Evolutionary conservation across 1,139 yeast species (phyloP), one percentile per base, ranked within the genome.

Genomic region (Sugiyamaella castrensis): DNA sequence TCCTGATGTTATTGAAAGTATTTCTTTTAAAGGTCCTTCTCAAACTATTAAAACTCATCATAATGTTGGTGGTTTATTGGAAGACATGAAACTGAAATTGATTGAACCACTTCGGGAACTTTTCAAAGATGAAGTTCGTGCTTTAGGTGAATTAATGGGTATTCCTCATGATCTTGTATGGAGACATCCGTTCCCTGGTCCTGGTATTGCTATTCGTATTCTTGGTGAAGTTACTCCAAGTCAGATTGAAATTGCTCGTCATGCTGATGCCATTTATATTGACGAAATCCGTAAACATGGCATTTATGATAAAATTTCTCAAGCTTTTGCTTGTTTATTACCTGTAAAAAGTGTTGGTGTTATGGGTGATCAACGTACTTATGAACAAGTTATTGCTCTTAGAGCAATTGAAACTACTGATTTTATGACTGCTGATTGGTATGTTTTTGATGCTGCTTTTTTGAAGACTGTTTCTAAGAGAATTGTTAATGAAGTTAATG

Each of bases 161-260:
- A 94, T 92, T 63, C 95, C 98, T 41, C 94, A 88, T 66, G 98
- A 92, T 62, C 80, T 92, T 63, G 98, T 92, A 59, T 91, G 98
- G 98, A 87, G 99, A 79, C 99, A 92, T 69, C 99, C 99, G 52
- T 92, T 92, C 96, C 99, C 99, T 65, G 99, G 99, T 68, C 99
- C 99, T 69, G 99, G 99, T 75, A 87, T 92, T 67, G 98, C 98
- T 60, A 94, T 92, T 69, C 84, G 99, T 74, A 95, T 92, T 52
- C 77, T 92, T 52, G 99, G 99, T 61, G 98, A 91, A 74, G 97
- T 92, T 57, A 87, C 96, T 54, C 85, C 82, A 60, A 83, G 77
- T 57, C 98, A 92, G 75, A 92, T 92, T 52, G 89, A 81, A 65
- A 92, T 92, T 69, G 98, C 98, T 46, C 87, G 98, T 74, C 92